Evolutionary conservation across 495 filamentous ascomycete species (phyloP).

Genomic region (Podospora pseudoanserina): DNA sequence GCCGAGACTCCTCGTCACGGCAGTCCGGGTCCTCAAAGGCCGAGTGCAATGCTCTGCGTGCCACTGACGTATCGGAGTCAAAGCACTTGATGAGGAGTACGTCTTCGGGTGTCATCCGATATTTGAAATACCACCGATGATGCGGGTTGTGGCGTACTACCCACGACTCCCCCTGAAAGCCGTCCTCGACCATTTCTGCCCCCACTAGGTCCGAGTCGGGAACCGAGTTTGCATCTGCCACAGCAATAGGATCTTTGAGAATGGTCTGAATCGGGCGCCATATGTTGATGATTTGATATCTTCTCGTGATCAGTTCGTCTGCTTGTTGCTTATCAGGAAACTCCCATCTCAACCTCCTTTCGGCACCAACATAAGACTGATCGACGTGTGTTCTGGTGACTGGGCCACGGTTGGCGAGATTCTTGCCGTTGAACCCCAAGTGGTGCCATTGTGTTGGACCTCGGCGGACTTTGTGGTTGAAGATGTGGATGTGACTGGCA

Average conservation of each 20-base stretch:
- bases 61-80: conserved; percentile 58
- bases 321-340: conserved; percentile 54
- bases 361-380: conserved; percentile 61
- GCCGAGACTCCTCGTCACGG: conserved; percentile 40
- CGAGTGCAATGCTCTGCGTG: conserved; percentile 58
- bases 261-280: conserved; percentile 67
- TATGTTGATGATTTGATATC: conserved; percentile 70
- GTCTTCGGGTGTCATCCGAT: conserved; percentile 55
- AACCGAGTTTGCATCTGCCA: conserved; percentile 58
- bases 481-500: conserved; percentile 60
- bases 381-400: conserved; percentile 67
- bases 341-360: conserved; percentile 54
- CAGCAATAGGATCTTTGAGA: conserved; percentile 56
- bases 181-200: conserved; percentile 65
- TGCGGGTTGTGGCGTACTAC: conserved; percentile 54
- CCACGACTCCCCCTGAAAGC: conserved; percentile 67
- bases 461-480: conserved; percentile 71
- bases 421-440: conserved; percentile 28
- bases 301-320: conserved; percentile 47
- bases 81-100: conserved; percentile 66
- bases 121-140: conserved; percentile 73
- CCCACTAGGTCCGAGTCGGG: conserved; percentile 61
- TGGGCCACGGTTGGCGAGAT: conserved; percentile 52
- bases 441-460: conserved; percentile 40
- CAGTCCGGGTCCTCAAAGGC: conserved; percentile 56